Evolutionary conservation across 2,329 filamentous ascomycete genomes (phyloP).

Genomic region (Lasiodiplodia citricola): DNA sequence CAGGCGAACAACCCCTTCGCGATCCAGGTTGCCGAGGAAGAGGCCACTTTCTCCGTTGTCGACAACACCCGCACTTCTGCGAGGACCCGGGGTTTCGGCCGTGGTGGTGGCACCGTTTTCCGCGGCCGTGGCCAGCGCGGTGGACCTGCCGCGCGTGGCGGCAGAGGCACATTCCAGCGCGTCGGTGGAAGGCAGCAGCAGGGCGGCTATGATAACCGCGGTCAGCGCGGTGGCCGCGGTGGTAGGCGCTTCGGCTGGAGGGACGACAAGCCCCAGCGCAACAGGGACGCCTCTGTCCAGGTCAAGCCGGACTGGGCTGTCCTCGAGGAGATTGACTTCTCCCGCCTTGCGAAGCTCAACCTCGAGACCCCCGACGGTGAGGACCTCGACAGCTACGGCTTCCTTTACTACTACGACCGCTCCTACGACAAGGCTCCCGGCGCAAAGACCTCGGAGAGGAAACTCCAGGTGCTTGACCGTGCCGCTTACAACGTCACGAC

Average conservation of each 20-base stretch:
- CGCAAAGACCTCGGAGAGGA: constrained; percentile 81
- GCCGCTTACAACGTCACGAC: constrained; percentile 98
- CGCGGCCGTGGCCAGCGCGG: constrained; percentile 78
- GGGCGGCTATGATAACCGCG: constrained; percentile 71
- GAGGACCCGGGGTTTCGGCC: constrained; percentile 80
- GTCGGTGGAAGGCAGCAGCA: constrained; percentile 71
- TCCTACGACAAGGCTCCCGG: constrained; percentile 92
- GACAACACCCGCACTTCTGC: constrained; percentile 88
- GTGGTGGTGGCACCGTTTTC: constrained; percentile 88
- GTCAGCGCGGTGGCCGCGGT: constrained; percentile 71
- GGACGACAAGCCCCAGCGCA: constrained; percentile 97
- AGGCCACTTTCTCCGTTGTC: constrained; percentile 96
- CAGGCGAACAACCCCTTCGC: constrained; percentile 80
- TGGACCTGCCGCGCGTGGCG: constrained; percentile 73
- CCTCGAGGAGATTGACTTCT: constrained; percentile 98
- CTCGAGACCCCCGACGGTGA: constrained; percentile 93
- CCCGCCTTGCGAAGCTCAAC: constrained; percentile 92
- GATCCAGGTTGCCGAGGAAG: constrained; percentile 90
- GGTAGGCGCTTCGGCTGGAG: constrained; percentile 96
- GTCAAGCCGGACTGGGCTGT: constrained; percentile 95
- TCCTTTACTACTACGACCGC: constrained; percentile 98
- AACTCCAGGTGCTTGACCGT: constrained; percentile 86
- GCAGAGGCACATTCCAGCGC: constrained; percentile 75
- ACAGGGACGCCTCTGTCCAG: constrained; percentile 94
- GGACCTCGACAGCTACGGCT: constrained; percentile 93